Percentiles rank a stretch among this genome's conserved stretches.
Conservation (phyloP, 768 basidiomycete species). For the Lactifluus rugatus region DNA sequence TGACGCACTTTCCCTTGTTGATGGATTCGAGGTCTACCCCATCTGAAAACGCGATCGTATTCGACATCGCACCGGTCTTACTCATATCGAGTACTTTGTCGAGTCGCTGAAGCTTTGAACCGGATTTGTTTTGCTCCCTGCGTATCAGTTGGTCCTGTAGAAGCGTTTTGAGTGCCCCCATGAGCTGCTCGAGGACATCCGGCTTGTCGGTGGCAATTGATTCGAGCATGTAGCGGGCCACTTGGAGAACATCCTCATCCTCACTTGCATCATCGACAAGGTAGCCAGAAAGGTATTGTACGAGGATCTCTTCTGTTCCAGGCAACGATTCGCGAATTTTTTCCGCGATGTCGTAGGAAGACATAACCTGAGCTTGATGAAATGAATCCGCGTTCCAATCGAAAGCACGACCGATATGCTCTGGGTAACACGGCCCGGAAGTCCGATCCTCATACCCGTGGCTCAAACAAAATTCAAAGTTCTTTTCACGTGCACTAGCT, state of each 20-base stretch:
- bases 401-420: no score
- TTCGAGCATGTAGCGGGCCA: constrained; percentile 62
- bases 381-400: no score
- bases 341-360: constrained; percentile 67
- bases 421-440: not conserved
- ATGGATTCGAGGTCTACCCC: constrained; percentile 87
- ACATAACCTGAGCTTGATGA: constrained; percentile 36
- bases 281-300: constrained; percentile 82
- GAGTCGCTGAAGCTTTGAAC: constrained; percentile 61
- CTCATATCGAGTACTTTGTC: constrained; percentile 88
- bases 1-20: constrained; percentile 80
- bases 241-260: constrained; percentile 76
- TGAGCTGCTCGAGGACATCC: constrained; percentile 55
- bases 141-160: constrained; percentile 54
- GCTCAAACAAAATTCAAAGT: constrained; percentile 4
- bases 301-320: constrained; percentile 74
- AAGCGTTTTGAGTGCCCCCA: constrained; percentile 50
- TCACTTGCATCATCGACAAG: constrained; percentile 83
- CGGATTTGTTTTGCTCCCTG: constrained; percentile 43
- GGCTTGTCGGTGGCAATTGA: constrained; percentile 60
- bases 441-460: not conserved
- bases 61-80: constrained; percentile 65
- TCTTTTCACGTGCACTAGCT: not conserved
- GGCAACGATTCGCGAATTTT: constrained; percentile 63
- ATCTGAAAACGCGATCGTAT: constrained; percentile 67